Evolutionary conservation across 1,284 basidiomycete genomes (phyloP).

Genomic region (Naganishia sp.): DNA sequence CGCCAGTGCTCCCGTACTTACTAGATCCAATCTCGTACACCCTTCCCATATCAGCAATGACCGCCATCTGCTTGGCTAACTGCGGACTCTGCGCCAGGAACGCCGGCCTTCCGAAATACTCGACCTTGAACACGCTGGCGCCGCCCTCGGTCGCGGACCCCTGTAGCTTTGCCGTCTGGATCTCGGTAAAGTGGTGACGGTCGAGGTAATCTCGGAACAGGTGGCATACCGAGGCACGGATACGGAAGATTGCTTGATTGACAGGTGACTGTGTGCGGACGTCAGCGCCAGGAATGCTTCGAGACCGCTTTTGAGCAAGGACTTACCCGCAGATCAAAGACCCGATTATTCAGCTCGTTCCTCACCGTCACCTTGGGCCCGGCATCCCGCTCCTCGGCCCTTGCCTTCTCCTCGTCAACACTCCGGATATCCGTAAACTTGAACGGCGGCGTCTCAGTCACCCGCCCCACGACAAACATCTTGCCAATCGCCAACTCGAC

Average conservation of each 20-base stretch:
- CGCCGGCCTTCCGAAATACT: slow-evolving; percentile 89
- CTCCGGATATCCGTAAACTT: slow-evolving; percentile 52
- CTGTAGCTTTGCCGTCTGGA: slow-evolving; percentile 96
- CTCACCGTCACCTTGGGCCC: slow-evolving; percentile 24
- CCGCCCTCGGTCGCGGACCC: slow-evolving; percentile 96
- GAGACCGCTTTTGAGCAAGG: slow-evolving; percentile 36
- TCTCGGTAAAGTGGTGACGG: slow-evolving; percentile 72
- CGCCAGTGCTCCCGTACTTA: slow-evolving; percentile 33
- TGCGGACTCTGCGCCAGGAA: slow-evolving; percentile 97
- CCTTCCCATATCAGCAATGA: slow-evolving; percentile 95
- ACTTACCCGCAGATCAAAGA: slow-evolving; percentile 29
- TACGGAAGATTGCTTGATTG: slow-evolving; percentile 59
- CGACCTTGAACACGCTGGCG: slow-evolving; percentile 95
- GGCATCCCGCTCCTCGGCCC: slow-evolving; percentile 13
- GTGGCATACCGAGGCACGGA: slow-evolving; percentile 56
- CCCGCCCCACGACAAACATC: slow-evolving; percentile 28
- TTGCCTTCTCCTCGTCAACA: slow-evolving; percentile 41
- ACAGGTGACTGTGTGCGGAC: slow-evolving; percentile 57
- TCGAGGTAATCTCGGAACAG: slow-evolving; percentile 58
- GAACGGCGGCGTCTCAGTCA: slow-evolving; percentile 52
- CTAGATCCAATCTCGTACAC: slow-evolving; percentile 91
- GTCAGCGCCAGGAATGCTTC: slow-evolving; percentile 38
- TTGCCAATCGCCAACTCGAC: slow-evolving; percentile 55
- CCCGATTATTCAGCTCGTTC: slow-evolving; percentile 30
- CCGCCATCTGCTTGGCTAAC: slow-evolving; percentile 98